Percentiles rank a stretch among this genome's conserved stretches.
Conservation (phyloP, 495 filamentous ascomycete genomes). For the Podospora anserina region DNA sequence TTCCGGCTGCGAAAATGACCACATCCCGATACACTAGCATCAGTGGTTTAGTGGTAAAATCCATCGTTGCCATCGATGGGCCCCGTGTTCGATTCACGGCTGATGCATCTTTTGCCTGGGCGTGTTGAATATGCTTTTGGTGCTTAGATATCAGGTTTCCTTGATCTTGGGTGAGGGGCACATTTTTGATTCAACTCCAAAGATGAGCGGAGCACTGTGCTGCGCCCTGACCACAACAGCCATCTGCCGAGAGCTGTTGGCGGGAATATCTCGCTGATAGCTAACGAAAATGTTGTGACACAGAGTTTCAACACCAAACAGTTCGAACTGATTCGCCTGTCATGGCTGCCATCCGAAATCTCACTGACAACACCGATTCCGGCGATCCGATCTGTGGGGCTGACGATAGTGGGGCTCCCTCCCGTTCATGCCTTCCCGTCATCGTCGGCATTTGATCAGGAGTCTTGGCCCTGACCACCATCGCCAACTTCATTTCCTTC, state of each 20-base stretch:
- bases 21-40: constrained; percentile 4
- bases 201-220: not conserved
- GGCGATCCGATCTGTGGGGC: not conserved
- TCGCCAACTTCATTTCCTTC: not conserved
- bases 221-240: too few species aligned
- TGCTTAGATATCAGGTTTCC: not conserved
- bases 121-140: not conserved
- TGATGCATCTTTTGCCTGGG: constrained; percentile 20
- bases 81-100: constrained; percentile 54
- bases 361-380: not conserved
- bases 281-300: not conserved
- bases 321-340: not conserved
- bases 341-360: not conserved
- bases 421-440: not conserved
- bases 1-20: not conserved
- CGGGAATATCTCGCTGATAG: too few species aligned
- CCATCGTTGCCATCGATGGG: constrained; percentile 54
- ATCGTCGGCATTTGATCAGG: not conserved
- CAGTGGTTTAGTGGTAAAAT: constrained; percentile 53
- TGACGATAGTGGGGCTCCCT: not conserved
- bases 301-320: not conserved
- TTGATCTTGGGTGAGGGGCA: not conserved
- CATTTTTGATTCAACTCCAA: not conserved
- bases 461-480: not conserved
- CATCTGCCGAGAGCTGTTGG: too few species aligned